Evolutionary conservation across 75 land plant species (phyloP).

Genomic region (Ceratopteris richardii): DNA sequence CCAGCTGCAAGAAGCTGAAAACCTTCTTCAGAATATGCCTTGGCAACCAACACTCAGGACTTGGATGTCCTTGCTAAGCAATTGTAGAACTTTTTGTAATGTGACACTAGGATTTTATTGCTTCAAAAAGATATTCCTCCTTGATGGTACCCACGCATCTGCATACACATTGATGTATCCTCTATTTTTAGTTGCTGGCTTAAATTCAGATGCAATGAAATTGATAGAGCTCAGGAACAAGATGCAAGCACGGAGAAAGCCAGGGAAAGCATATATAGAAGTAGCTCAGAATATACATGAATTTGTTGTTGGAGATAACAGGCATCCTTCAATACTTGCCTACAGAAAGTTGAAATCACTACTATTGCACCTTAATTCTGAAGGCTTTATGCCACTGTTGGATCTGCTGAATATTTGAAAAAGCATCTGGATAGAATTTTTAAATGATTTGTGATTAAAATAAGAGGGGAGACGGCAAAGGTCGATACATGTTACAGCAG

Average conservation of each 20-base stretch:
- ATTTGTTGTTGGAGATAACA: constrained; percentile 3
- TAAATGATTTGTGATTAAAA: too few species aligned
- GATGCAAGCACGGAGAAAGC: not conserved
- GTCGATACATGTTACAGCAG: too few species aligned
- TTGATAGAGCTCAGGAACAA: not conserved
- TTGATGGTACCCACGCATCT: not conserved
- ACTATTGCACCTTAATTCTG: too few species aligned
- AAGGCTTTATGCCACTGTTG: too few species aligned
- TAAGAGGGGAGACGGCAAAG: too few species aligned
- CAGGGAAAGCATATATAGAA: constrained; percentile 1
- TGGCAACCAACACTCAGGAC: not conserved
- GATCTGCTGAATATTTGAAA: too few species aligned
- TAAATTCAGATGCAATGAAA: not conserved
- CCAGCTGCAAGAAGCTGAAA: constrained; percentile 36
- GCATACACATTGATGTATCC: not conserved
- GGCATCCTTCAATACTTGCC: not conserved
- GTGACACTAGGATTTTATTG: not conserved
- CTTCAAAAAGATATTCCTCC: not conserved
- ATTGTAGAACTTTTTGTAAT: constrained; percentile 7
- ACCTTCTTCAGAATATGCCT: constrained; percentile 35
- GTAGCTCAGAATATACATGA: not conserved
- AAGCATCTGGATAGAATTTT: too few species aligned
- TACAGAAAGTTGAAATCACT: not conserved
- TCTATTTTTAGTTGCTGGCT: not conserved
- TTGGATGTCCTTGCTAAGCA: constrained; percentile 15